Evolutionary conservation across 2,329 filamentous ascomycete genomes (phyloP).

Genomic region (Stagonosporopsis vannaccii): DNA sequence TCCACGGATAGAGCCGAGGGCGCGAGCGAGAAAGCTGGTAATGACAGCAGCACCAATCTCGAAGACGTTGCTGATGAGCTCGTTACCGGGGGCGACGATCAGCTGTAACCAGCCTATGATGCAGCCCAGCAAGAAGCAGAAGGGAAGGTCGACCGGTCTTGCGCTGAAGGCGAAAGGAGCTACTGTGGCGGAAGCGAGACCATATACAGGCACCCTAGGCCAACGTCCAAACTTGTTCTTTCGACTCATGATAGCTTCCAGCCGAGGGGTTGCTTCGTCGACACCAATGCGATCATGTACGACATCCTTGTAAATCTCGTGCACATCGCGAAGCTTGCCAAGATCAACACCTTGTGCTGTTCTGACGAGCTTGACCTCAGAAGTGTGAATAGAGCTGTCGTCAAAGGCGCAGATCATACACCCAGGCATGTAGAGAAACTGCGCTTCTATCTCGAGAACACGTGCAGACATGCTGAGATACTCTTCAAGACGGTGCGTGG

Average conservation of each 20-base stretch:
- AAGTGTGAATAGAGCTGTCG: slow-evolving; percentile 74
- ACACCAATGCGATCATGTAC: slow-evolving; percentile 77
- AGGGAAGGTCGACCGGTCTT: slow-evolving; percentile 77
- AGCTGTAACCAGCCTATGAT: slow-evolving; percentile 78
- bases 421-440: slow-evolving; percentile 88
- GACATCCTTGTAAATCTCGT: slow-evolving; percentile 83
- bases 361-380: slow-evolving; percentile 79
- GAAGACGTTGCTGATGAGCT: slow-evolving; percentile 67
- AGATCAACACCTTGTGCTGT: slow-evolving; percentile 74
- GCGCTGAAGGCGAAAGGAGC: slow-evolving; percentile 83
- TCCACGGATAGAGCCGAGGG: slow-evolving; percentile 56
- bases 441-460: slow-evolving; percentile 87
- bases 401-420: slow-evolving; percentile 96
- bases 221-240: slow-evolving; percentile 61
- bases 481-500: slow-evolving; percentile 88
- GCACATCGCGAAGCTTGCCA: slow-evolving; percentile 75
- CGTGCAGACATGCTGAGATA: slow-evolving; percentile 90
- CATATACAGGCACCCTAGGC: slow-evolving; percentile 70
- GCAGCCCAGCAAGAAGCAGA: slow-evolving; percentile 78
- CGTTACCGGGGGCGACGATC: slow-evolving; percentile 75
- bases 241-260: slow-evolving; percentile 69
- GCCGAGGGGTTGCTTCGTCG: slow-evolving; percentile 69
- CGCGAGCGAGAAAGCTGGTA: slow-evolving; percentile 58
- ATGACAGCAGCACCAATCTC: slow-evolving; percentile 59
- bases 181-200: slow-evolving; percentile 76